phyloP scores from a whole-genome alignment of 1,139 yeast genomes.

The Kodamaea suecica region DNA sequence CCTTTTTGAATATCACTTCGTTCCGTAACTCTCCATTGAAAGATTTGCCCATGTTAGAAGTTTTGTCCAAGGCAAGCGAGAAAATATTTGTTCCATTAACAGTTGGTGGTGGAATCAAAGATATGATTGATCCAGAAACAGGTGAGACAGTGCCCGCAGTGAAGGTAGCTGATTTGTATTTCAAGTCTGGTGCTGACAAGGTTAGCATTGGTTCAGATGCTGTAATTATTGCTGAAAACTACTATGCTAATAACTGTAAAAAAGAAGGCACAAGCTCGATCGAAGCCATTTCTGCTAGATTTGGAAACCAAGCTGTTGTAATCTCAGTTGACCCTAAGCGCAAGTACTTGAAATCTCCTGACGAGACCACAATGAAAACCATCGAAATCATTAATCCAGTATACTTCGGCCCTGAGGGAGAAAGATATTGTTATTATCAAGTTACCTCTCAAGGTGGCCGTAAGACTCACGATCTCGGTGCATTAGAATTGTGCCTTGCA shows the following conservation, averaged over 20 bases:
- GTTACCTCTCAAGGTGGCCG: constrained; percentile 97
- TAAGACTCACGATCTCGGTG: constrained; percentile 84
- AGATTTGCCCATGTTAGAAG: constrained; percentile 94
- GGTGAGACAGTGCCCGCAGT: constrained; percentile 77
- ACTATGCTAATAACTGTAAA: constrained; percentile 52
- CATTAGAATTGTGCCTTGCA: constrained; percentile 80
- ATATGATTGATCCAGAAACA: constrained; percentile 73
- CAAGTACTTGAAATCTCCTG: constrained; percentile 63
- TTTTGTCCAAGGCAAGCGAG: constrained; percentile 75
- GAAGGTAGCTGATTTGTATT: constrained; percentile 85
- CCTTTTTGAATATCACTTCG: constrained; percentile 90
- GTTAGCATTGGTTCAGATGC: constrained; percentile 98
- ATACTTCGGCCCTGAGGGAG: constrained; percentile 76
- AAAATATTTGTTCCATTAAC: constrained; percentile 94
- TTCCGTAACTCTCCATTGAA: constrained; percentile 88
- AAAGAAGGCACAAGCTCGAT: constrained; percentile 81
- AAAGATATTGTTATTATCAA: constrained; percentile 85
- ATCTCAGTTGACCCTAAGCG: constrained; percentile 95
- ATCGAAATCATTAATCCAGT: constrained; percentile 48
- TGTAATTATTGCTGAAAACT: constrained; percentile 82
- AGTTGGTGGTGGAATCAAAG: constrained; percentile 96
- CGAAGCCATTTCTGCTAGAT: constrained; percentile 85
- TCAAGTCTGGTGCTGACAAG: constrained; percentile 95
- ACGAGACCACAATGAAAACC: constrained; percentile 55
- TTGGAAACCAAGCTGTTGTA: constrained; percentile 96